Evolutionary conservation across 2,329 filamentous ascomycete genomes (phyloP).

Genomic region (Dactylellina leptospora): DNA sequence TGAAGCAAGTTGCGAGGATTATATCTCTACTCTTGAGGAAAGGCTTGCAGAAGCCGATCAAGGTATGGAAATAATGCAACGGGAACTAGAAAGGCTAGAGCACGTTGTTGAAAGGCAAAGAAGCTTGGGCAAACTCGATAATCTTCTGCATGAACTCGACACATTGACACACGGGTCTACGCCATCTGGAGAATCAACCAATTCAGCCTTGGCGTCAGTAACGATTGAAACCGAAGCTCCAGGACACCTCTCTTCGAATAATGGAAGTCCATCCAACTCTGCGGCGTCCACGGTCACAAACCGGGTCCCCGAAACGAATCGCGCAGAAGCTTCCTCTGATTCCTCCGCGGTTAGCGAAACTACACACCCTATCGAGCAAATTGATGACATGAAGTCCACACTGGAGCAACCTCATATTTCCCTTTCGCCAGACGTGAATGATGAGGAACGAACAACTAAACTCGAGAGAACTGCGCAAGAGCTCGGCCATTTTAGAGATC

Average conservation of each 20-base stretch:
- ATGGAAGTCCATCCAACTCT: neutral
- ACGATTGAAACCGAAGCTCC: neutral
- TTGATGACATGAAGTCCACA: no score
- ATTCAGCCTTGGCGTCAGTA: neutral
- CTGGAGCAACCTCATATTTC: no score
- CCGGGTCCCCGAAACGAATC: neutral
- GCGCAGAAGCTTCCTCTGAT: neutral
- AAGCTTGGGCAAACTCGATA: conserved; percentile 93
- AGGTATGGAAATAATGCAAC: conserved; percentile 94
- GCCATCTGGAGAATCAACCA: conserved; percentile 60
- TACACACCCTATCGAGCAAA: neutral
- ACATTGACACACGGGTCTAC: conserved; percentile 68
- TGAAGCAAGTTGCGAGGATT: conserved; percentile 89
- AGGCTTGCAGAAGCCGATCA: conserved; percentile 94
- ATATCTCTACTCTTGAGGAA: conserved; percentile 96
- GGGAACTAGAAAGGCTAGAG: conserved; percentile 91
- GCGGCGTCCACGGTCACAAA: neutral
- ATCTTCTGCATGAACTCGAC: conserved; percentile 88
- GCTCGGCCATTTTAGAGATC: conserved; percentile 85
- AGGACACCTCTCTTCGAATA: neutral
- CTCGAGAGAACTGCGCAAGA: conserved; percentile 66
- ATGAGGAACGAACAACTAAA: conserved; percentile 48
- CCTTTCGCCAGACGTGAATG: conserved; percentile 8
- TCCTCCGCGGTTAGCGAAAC: neutral
- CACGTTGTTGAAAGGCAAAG: conserved; percentile 94